A percentile compares a stretch with the other conserved stretches of the same genome.
phyloP scores from a whole-genome alignment of 768 basidiomycete genomes.

The Kwoniella europaea region DNA sequence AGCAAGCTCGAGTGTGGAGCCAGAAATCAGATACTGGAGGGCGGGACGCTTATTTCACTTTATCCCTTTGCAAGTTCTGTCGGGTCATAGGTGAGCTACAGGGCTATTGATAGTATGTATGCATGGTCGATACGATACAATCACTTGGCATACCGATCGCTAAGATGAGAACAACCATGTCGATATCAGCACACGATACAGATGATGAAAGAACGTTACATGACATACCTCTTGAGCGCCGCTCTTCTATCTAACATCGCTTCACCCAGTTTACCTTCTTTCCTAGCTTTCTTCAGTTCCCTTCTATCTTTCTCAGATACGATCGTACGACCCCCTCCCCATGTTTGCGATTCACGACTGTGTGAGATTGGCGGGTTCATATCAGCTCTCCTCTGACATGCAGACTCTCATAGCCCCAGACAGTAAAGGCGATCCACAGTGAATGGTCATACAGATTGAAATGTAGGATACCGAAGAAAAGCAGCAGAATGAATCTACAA shows the following conservation, averaged over 20 bases:
- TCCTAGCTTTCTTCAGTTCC: constrained; percentile 54
- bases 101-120: neutral
- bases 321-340: constrained; percentile 50
- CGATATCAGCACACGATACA: neutral
- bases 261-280: constrained; percentile 56
- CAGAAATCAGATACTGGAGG: too few species aligned
- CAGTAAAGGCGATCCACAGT: neutral
- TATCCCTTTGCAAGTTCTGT: too few species aligned
- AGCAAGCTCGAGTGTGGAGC: too few species aligned
- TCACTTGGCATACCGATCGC: constrained; percentile 55
- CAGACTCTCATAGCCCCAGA: too few species aligned
- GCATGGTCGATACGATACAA: neutral
- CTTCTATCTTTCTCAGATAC: constrained; percentile 51
- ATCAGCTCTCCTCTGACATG: too few species aligned
- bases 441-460: neutral
- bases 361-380: too few species aligned
- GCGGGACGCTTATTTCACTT: too few species aligned
- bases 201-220: too few species aligned
- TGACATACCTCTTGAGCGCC: constrained; percentile 51
- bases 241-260: constrained; percentile 57
- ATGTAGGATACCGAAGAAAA: neutral
- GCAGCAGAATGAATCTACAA: neutral
- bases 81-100: neutral
- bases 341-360: constrained; percentile 53
- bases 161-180: constrained; percentile 5